A percentile compares a stretch with the other conserved stretches of the same genome.
Conservation (phyloP, 2,329 filamentous ascomycete species). For the Aspergillus sp. region DNA sequence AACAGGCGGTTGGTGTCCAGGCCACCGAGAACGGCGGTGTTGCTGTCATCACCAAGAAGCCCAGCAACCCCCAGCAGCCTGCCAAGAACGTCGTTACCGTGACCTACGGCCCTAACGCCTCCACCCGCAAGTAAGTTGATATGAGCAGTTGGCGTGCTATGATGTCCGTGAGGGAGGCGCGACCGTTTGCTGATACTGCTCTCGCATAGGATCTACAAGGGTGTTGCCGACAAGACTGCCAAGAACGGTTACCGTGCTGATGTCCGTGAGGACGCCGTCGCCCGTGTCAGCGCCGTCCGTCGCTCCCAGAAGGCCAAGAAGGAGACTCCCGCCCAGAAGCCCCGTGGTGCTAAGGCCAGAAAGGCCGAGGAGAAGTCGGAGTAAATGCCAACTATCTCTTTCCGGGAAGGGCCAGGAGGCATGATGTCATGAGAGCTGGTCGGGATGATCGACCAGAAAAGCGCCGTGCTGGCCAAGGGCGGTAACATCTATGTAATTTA, state of each 20-base stretch:
- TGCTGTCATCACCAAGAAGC: constrained; percentile 82
- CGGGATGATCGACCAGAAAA: constrained; percentile 18
- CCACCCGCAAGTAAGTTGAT: constrained; percentile 72
- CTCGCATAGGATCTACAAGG: constrained; percentile 75
- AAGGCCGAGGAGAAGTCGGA: constrained; percentile 58
- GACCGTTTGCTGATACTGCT: constrained; percentile 23
- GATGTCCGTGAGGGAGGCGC: background rate
- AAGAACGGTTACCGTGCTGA: constrained; percentile 84
- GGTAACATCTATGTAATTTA: constrained; percentile 35
- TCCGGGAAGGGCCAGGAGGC: constrained; percentile 7
- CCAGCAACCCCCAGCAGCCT: constrained; percentile 71
- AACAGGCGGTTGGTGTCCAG: constrained; percentile 78
- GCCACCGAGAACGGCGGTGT: constrained; percentile 77
- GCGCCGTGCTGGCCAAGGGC: constrained; percentile 29
- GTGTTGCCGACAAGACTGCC: constrained; percentile 77
- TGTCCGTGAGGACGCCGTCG: constrained; percentile 74
- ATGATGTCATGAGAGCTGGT: constrained; percentile 18
- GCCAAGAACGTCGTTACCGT: constrained; percentile 64
- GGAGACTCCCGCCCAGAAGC: constrained; percentile 71
- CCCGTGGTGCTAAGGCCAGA: constrained; percentile 74
- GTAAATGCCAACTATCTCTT: constrained; percentile 26
- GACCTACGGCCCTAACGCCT: constrained; percentile 70
- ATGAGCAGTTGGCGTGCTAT: background rate
- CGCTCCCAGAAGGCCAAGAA: constrained; percentile 77
- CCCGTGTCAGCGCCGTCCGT: constrained; percentile 84